Evolutionary conservation across 2,329 filamentous ascomycete genomes (phyloP).

Genomic region (Dissoconium aciculare): DNA sequence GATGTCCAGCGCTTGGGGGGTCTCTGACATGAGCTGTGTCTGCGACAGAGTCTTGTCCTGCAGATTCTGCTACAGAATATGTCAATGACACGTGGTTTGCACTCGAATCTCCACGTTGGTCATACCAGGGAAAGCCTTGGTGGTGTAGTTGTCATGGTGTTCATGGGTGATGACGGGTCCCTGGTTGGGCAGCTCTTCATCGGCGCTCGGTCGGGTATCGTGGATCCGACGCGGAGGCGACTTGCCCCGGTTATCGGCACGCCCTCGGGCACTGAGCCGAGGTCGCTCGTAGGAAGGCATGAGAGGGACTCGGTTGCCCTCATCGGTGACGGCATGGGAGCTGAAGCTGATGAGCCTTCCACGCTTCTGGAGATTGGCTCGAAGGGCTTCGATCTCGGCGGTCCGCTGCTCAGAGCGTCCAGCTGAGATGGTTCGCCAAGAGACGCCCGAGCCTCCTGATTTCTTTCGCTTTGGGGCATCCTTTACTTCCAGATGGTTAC

Average conservation of each 20-base stretch:
- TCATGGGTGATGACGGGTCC: slow-evolving; percentile 13
- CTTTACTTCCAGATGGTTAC: slow-evolving; percentile 17
- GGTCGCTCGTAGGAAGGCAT: slow-evolving; percentile 10
- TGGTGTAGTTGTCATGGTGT: slow-evolving; percentile 15
- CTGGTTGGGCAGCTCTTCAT: slow-evolving; percentile 12
- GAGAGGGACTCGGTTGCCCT: slow-evolving; percentile 20
- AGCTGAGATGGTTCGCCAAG: slow-evolving; percentile 24
- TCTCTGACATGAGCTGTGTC: too few relatives aligned
- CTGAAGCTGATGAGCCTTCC: slow-evolving; percentile 22
- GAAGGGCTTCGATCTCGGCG: slow-evolving; percentile 22
- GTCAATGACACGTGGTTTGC: too few relatives aligned
- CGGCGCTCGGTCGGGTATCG: slow-evolving; percentile 15
- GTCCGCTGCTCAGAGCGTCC: slow-evolving; percentile 20
- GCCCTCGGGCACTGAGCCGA: slow-evolving; percentile 8
- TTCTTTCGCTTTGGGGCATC: slow-evolving; percentile 22
- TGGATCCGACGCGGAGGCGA: slow-evolving; percentile 19
- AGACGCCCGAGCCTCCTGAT: slow-evolving; percentile 20
- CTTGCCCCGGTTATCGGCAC: slow-evolving; percentile 12
- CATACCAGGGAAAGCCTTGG: slow-evolving; percentile 22
- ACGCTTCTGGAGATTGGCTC: slow-evolving; percentile 19
- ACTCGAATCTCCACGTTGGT: too few relatives aligned
- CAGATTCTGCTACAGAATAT: too few relatives aligned
- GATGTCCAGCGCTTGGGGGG: too few relatives aligned
- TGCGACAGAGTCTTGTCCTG: too few relatives aligned
- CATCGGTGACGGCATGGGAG: slow-evolving; percentile 21